Conservation (phyloP, 176 grass and related monocot species). For the Triticum timopheevii region DNA sequence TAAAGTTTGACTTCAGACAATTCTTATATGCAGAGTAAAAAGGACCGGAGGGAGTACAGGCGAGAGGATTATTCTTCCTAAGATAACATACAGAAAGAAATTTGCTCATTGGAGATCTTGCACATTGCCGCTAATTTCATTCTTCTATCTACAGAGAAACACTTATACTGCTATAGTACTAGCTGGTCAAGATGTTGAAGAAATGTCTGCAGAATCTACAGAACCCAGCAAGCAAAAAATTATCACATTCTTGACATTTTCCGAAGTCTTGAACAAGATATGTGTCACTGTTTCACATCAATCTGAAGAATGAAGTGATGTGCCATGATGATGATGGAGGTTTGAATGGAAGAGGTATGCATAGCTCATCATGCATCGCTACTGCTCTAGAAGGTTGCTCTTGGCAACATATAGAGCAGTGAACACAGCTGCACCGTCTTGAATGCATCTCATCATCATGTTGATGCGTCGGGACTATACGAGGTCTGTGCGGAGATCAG, state of each 20-base stretch:
- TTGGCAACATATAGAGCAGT: background rate
- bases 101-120: no score
- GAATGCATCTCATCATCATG: constrained; percentile 29
- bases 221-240: background rate
- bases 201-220: background rate
- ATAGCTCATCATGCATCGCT: background rate
- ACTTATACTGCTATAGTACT: no score
- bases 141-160: no score
- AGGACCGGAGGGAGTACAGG: no score
- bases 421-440: background rate
- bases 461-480: constrained; percentile 1
- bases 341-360: background rate
- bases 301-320: constrained; percentile 1
- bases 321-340: constrained; percentile 25
- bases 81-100: background rate
- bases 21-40: no score
- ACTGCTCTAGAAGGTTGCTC: constrained; percentile 14
- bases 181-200: background rate
- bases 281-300: background rate
- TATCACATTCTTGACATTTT: background rate
- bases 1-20: no score
- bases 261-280: background rate
- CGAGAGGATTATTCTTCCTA: background rate
- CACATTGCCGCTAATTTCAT: no score
- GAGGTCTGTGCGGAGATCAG: constrained; percentile 1